Evolutionary conservation across 345 rosid species (phyloP), one percentile per base, ranked within the genome.

Genomic region (Citrus australasica): DNA sequence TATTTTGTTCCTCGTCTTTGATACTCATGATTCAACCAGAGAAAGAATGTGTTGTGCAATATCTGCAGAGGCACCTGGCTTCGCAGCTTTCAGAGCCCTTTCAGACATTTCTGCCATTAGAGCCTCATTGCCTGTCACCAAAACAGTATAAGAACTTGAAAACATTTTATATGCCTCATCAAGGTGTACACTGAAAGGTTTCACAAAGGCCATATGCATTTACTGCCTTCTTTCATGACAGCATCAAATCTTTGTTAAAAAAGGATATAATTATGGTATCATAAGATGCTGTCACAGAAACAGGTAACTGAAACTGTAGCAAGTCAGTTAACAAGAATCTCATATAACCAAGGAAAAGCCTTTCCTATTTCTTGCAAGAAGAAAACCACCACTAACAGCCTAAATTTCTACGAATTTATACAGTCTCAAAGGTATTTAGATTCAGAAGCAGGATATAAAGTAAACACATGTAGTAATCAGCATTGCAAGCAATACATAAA

Each of bases 31-130:
- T 78, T 80, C 80, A 38, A 84, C 78, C 10, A 88, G 79, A 65
- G 93, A 89, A 76, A 92, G 80, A 48, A 94, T 90, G 71, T 84
- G 91, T 7, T 81, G 82, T 37, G 84, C 90, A 9, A 94, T 89
- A 81, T 85, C 92, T 4, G 85, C 85, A 40, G 94, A 83, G 38
- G 97, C 98, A 62, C 90, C 89, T 0, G 93, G 90, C 74, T 90
- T 92, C 24, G 91, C 98, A 70, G 91, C 92, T 79, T 80, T 85
- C 14, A 88, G 55, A 14, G 97, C 93, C 77, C 97, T 85, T 67
- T 88, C 95, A 3, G 90, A 86, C 98, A 90, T 94, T 64, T 89
- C 93, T 21, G 82, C 78, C 89, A 88, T 85, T 66, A 91, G 75
- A 48, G 35, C 81, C 75, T 87, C 91, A 30, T 91, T 85, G 58